Base-by-base conservation (phyloP, 495 filamentous ascomycete genomes). In the Glutinoglossum americanum region DNA sequence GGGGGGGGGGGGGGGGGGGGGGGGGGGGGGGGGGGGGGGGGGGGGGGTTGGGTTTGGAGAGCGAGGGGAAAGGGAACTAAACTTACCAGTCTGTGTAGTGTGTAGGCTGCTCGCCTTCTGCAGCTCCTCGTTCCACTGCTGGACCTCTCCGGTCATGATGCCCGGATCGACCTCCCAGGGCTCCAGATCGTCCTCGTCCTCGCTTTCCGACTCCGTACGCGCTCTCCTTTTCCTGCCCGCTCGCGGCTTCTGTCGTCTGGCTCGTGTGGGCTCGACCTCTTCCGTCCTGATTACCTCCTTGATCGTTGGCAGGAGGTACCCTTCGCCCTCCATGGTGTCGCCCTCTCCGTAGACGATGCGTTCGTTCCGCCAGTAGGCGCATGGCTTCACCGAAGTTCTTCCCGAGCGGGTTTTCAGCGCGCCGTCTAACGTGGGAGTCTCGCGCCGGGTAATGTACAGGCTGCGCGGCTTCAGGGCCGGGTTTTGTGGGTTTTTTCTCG, bases 361-460 rank as follows among this genome's bases (percentile, higher is more conserved):
- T 64, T 97, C 92, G 57, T 87, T 86, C 56, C 79, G 80, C 92
- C 92, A 97, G 65, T 74, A 90, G 39, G 82, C 79, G n/a, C 96
- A 67, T 7, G 92, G 92, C 60, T 83, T 79, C 57, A 89, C 76
- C 15, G 74, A 74, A 4, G 72, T 69, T 49, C 82, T 71, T 11
- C 76, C 76, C 6, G 74, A 78, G 19, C 76, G 72, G 25, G 79
- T 79, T 25, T 67, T 73, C 41, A 61, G 64, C 64, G 70, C 64
- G 54, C 68, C 72, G 45, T 75, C 73, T 57, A 79, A 70, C 15
- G 68, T 65, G 25, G 79, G 84, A 0, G 74, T 79, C 62, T 87
- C 82, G 54, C 80, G 78, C 51, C 86, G 84, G 55, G 83, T 71
- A 56, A 87, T 82, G 57, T 84, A 76, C 3, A 89, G 72, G 54